Evolutionary conservation across 345 rosid species (phyloP), one percentile per base, ranked within the genome.

Genomic region (Iberis pinnata): DNA sequence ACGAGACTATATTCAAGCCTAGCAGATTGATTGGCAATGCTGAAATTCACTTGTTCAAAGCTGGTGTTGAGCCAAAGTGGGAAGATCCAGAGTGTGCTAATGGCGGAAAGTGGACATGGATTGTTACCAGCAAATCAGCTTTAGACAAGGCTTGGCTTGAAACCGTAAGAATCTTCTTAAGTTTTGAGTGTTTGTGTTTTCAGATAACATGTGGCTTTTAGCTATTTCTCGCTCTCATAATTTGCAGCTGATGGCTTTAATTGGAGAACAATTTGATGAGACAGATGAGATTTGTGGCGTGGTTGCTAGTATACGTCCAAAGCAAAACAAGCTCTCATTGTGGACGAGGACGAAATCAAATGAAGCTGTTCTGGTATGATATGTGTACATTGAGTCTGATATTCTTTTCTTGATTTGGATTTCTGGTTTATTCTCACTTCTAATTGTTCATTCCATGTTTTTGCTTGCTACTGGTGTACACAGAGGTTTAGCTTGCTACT

Each of bases 41-140:
- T 36, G 96, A 90, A 56, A 79, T 87, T 65, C 98, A 90, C 69
- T 60, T 90, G 74, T 90, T 90, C 60, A 82, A 72, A 83, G 83
- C 66, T 65, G 98, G 96, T 20, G 49, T 90, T 68, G 96, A 87
- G 56, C 98, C 98, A 9, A 90, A 87, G 56, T 90, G 96, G 98
- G 98, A 90, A 74, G 98, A 90, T 76, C 95, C 95, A 0, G 95
- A 79, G 72, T 84, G 95, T 68, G 89, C 95, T 41, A 53, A 72
- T 73, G 96, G 98, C 26, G 98, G 98, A 20, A 90, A 86, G 70
- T 90, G 98, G 98, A 62, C 90, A 27, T 87, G 85, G 94, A 27
- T 86, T 58, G 75, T 86, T 58, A 46, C 73, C 64, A 71, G 80
- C 62, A 86, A 82, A 72, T 5, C 67, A 47, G 60, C 48, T 53